Evolutionary conservation across 768 basidiomycete genomes (phyloP).

Genomic region (Boletus subcaerulescens): DNA sequence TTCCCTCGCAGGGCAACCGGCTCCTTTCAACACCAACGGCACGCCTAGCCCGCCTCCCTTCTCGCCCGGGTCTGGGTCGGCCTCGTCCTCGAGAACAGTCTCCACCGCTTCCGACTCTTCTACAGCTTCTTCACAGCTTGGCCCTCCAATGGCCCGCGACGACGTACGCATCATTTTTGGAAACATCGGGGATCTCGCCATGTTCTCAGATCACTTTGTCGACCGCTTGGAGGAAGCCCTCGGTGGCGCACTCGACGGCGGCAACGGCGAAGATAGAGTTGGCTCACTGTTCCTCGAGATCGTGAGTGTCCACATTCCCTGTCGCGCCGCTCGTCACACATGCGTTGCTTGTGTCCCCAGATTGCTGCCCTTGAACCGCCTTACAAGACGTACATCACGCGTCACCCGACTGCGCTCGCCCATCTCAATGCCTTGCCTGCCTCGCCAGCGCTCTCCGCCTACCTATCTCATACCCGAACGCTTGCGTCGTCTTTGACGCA

Average conservation of each 20-base stretch:
- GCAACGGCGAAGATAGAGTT: slow-evolving; percentile 66
- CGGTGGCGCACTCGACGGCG: slow-evolving; percentile 58
- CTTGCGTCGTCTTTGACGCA: slow-evolving; percentile 72
- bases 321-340: background rate
- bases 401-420: slow-evolving; percentile 69
- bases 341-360: slow-evolving; percentile 33
- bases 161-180: slow-evolving; percentile 72
- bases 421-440: slow-evolving; percentile 52
- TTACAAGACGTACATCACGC: slow-evolving; percentile 79
- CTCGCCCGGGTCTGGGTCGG: slow-evolving; percentile 34
- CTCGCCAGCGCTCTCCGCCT: slow-evolving; percentile 51
- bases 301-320: slow-evolving; percentile 42
- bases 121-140: slow-evolving; percentile 46
- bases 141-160: slow-evolving; percentile 65
- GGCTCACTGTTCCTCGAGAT: slow-evolving; percentile 68
- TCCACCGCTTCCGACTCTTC: slow-evolving; percentile 48
- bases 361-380: slow-evolving; percentile 66
- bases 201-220: slow-evolving; percentile 65
- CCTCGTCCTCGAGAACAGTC: slow-evolving; percentile 39
- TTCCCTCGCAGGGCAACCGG: slow-evolving; percentile 36
- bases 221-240: slow-evolving; percentile 64
- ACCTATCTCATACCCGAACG: slow-evolving; percentile 62
- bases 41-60: slow-evolving; percentile 26
- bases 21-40: slow-evolving; percentile 34
- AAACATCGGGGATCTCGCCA: slow-evolving; percentile 73